A percentile compares a stretch with the other conserved stretches of the same genome.
Conservation (phyloP, 306 rosid genomes). For the Sesbania bispinosa region DNA sequence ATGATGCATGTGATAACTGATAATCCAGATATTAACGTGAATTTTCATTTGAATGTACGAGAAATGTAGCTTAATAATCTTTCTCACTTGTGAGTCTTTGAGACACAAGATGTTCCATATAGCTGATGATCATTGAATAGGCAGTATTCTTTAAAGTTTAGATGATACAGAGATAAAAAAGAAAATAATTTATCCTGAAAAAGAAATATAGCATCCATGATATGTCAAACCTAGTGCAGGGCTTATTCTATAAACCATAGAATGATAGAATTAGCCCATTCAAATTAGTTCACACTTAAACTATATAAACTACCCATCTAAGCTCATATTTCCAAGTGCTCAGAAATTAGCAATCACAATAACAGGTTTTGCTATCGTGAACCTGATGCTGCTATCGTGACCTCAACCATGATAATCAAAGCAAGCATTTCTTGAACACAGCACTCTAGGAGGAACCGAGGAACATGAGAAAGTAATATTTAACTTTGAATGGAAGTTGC, state of each 20-base stretch:
- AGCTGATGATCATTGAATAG: not conserved
- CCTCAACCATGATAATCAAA: not conserved
- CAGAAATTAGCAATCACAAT: not conserved
- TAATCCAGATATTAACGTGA: not conserved
- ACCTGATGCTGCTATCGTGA: not conserved
- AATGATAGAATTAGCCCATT: not conserved
- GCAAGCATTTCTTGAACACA: not conserved
- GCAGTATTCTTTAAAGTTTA: not conserved
- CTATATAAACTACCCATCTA: not conserved
- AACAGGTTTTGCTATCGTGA: not conserved
- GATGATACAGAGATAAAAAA: not conserved
- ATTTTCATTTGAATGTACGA: not conserved
- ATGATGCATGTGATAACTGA: no score
- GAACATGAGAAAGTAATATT: constrained; percentile 6
- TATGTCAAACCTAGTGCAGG: not conserved
- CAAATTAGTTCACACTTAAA: not conserved
- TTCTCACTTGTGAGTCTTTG: not conserved
- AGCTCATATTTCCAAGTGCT: not conserved
- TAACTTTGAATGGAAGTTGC: no score
- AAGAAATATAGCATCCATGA: not conserved
- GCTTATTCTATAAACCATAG: not conserved
- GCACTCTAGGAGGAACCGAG: not conserved
- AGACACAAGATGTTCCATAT: not conserved
- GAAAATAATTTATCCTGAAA: not conserved
- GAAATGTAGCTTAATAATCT: not conserved